phyloP scores from a whole-genome alignment of 306 rosid genomes.

The Citrullus colocynthis region DNA sequence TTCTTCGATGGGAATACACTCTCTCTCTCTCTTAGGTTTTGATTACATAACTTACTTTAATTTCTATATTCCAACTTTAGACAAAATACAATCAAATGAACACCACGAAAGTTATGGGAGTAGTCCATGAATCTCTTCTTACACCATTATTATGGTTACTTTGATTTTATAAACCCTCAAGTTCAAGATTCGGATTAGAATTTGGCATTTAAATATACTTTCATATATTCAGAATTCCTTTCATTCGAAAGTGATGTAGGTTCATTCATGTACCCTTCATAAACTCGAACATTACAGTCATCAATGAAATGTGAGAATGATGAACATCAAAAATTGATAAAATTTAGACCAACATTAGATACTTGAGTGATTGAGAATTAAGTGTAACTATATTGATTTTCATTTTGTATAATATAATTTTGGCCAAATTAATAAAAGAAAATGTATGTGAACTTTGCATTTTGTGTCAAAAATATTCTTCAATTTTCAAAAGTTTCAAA shows the following conservation, averaged over 20 bases:
- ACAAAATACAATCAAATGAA: slow-evolving; percentile 10
- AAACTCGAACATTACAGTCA: no score
- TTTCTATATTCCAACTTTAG: slow-evolving; percentile 9
- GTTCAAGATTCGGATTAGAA: no score
- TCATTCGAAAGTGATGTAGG: no score
- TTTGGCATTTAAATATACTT: no score
- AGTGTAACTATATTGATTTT: no score
- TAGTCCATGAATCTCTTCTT: slow-evolving; percentile 6
- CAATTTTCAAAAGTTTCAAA: no score
- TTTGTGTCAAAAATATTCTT: no score
- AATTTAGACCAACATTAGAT: not conserved
- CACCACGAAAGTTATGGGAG: not conserved
- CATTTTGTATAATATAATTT: no score
- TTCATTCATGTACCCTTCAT: no score
- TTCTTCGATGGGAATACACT: slow-evolving; percentile 6
- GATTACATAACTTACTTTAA: not conserved
- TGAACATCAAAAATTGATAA: not conserved
- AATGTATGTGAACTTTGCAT: no score
- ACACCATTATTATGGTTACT: not conserved
- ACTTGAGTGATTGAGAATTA: not conserved
- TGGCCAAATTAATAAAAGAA: no score
- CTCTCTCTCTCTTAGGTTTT: not conserved
- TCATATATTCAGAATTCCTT: no score
- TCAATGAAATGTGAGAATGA: not conserved
- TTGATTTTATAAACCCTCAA: not conserved